Conservation (phyloP, 2,329 filamentous ascomycete species). For the Colletotrichum navitas region DNA sequence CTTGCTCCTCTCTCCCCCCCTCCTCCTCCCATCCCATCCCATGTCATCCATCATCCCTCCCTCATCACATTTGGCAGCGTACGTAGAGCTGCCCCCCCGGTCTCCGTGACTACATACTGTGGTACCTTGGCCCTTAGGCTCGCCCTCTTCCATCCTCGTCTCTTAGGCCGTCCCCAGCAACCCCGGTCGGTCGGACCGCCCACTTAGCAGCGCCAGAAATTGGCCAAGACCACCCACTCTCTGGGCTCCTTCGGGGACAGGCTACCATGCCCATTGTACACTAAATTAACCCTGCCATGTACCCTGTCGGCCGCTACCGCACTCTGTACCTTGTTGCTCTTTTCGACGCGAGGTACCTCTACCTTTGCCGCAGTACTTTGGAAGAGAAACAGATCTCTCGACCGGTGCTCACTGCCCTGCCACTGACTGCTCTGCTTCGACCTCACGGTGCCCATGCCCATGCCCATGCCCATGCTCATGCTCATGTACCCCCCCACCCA, state of each 20-base stretch:
- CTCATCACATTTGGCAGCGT: conserved; percentile 16
- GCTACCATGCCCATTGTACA: conserved; percentile 38
- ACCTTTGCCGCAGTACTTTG: neutral
- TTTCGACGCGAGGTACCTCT: conserved; percentile 2
- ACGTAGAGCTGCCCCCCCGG: conserved; percentile 2
- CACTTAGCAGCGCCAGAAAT: conserved; percentile 32
- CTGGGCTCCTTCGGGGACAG: conserved; percentile 30
- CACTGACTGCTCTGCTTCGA: conserved; percentile 17
- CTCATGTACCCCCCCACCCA: neutral
- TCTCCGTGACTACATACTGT: neutral
- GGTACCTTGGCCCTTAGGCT: conserved; percentile 23
- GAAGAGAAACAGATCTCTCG: neutral
- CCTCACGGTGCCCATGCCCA: conserved; percentile 19
- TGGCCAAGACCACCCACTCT: conserved; percentile 36
- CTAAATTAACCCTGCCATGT: conserved; percentile 37
- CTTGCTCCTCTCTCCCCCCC: neutral
- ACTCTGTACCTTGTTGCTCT: neutral
- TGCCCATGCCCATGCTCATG: neutral
- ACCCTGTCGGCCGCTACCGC: conserved; percentile 1
- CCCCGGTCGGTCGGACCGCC: conserved; percentile 38
- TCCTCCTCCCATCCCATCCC: conserved; percentile 17
- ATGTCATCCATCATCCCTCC: conserved; percentile 13
- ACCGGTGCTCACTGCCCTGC: neutral
- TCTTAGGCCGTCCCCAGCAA: conserved; percentile 4
- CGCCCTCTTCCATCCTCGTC: conserved; percentile 5